Percentiles rank a stretch among this genome's conserved stretches.
These are phyloP conservation scores for Talaromyces trachyspermus DNA, from an alignment of 495 filamentous ascomycete species.

Conservation along the genomic window DNA sequence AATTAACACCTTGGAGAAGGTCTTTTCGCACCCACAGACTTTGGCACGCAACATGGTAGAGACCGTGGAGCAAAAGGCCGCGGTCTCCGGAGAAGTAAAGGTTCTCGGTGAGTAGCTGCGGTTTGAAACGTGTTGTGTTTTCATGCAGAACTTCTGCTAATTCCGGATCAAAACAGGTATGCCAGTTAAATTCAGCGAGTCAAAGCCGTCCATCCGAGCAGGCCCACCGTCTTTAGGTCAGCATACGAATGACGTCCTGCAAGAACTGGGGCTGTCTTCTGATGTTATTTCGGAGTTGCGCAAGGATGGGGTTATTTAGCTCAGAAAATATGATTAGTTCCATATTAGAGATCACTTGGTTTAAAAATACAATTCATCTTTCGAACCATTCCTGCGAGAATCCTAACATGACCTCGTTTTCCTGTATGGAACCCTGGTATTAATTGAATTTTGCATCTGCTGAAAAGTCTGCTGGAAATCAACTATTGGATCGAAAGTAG, in stretches of 20 bases:
- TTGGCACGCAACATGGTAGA: conserved; percentile 20
- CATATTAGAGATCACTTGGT: not conserved
- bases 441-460: not conserved
- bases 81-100: conserved; percentile 12
- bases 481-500: not conserved
- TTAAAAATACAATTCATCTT: not conserved
- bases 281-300: not conserved
- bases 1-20: conserved; percentile 52
- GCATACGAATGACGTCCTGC: conserved; percentile 70
- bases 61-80: conserved; percentile 9
- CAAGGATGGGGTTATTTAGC: not conserved
- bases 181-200: conserved; percentile 76
- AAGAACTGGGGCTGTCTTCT: conserved; percentile 25
- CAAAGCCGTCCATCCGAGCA: conserved; percentile 53
- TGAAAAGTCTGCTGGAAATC: conserved; percentile 1
- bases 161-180: conserved; percentile 80
- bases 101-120: conserved; percentile 11
- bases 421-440: not conserved
- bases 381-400: conserved; percentile 1
- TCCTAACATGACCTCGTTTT: not conserved
- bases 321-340: not conserved
- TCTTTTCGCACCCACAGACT: conserved; percentile 21
- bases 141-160: too few species aligned
- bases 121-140: not conserved
- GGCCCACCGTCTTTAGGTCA: conserved; percentile 70